A percentile compares a stretch with the other conserved stretches of the same genome.
These are phyloP conservation scores for Diaporthe citri DNA, from an alignment of 2,329 filamentous ascomycete genomes.

Conservation along the genomic window DNA sequence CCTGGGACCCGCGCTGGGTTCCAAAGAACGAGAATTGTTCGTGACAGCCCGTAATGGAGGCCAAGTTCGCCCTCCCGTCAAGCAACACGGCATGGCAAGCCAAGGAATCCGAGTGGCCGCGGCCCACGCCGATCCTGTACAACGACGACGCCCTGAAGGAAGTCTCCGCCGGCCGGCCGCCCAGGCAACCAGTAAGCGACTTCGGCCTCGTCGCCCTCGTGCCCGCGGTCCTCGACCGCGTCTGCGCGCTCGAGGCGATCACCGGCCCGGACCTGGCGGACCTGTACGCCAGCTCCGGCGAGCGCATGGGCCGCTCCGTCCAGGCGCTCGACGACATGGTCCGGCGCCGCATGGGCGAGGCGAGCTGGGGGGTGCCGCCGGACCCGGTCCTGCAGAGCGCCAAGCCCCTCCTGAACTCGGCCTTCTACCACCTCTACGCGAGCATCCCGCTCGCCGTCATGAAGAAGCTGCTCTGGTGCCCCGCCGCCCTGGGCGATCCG, in stretches of 20 bases:
- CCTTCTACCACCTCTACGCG: neutral
- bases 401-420: neutral
- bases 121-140: neutral
- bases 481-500: neutral
- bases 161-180: neutral
- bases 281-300: neutral
- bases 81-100: neutral
- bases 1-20: neutral
- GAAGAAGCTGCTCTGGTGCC: neutral
- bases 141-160: neutral
- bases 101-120: neutral
- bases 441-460: neutral
- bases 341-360: neutral
- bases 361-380: neutral
- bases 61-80: neutral
- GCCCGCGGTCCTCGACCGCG: neutral
- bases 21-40: neutral
- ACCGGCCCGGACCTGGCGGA: neutral
- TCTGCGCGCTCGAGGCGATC: neutral
- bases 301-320: neutral
- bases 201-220: neutral
- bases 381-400: neutral
- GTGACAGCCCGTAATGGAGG: neutral
- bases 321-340: constrained; percentile 10
- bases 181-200: neutral